Evolutionary conservation across 192 early-diverging fungal genomes (phyloP), one percentile per base, ranked within the genome.

Genomic region (Thoreauomyces humboldtii): DNA sequence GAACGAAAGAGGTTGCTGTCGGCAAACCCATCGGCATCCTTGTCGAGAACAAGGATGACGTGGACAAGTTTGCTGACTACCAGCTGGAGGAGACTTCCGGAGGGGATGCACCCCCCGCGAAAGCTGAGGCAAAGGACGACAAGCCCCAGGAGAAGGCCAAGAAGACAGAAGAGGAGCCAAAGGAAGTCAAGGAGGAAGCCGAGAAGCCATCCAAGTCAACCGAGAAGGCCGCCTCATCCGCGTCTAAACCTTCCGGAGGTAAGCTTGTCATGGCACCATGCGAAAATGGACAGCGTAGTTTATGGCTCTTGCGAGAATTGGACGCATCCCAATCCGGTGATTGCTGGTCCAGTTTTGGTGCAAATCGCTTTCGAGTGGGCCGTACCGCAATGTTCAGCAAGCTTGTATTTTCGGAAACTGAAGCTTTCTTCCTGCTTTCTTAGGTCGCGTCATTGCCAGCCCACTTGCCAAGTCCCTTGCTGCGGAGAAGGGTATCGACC

Each of bases 1-100:
- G 92, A 33, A 79, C 85, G 59, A 96, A 99, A 86, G 93, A 98
- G 68, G 80, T 99, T 58, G 50, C 74, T 59, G 89, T 96, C 52
- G 87, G 88, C 51, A 81, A 74, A 84, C 92, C 95, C 12, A 87
- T 99, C 50, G 92, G 88, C 60, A 80, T 99, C 61, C 76, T 99
- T 70, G 91, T 91, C 31, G 95, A 97, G 76, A 84, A 91, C 77
- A 84, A 91, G 72, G 88, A 82, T 29, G 92, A 93, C 67, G 82
- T 95, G 52, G 87, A 83, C 28, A 86, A 87, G 32, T 99, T 99
- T 79, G 88, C 86, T 28, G 84, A 92, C 66, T 99, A 86, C 71
- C 77, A 73, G n/a, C 43, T 46, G 12, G 66, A 73, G 38, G 72
- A 56, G 5, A 28, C 71, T 32, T 25, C 66, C 44, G 65, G 69